Evolutionary conservation across 345 rosid genomes (phyloP).

Genomic region (Sonneratia caseolaris): DNA sequence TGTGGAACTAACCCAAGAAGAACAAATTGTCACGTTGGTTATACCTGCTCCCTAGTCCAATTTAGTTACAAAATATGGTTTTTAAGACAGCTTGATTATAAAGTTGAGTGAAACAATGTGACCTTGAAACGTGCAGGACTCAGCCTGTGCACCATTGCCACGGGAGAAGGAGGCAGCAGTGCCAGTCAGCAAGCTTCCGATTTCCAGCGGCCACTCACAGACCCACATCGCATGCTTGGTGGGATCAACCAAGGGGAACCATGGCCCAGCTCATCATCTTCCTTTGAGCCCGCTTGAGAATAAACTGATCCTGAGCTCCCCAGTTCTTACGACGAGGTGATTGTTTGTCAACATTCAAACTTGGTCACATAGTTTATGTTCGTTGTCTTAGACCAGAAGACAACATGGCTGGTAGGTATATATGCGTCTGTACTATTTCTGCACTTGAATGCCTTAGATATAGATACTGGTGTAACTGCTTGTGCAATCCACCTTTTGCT

Average conservation of each 20-base stretch:
- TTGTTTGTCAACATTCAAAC: constrained; percentile 23
- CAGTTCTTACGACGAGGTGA: constrained; percentile 25
- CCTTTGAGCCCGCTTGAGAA: constrained; percentile 47
- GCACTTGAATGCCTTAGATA: no score
- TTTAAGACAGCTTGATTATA: no score
- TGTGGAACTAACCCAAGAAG: no score
- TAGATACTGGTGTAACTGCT: no score
- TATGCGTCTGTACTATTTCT: no score
- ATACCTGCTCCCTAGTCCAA: no score
- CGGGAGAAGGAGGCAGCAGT: constrained; percentile 45
- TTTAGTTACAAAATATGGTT: no score
- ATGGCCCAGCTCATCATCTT: constrained; percentile 13
- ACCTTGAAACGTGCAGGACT: constrained; percentile 38
- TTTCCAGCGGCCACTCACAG: constrained; percentile 25
- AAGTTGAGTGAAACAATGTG: no score
- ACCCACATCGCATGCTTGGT: constrained; percentile 48
- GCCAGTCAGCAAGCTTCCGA: constrained; percentile 39
- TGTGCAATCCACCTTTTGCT: no score
- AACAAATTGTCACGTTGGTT: no score
- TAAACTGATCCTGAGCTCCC: constrained; percentile 26
- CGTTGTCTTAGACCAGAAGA: neutral
- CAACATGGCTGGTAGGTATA: neutral
- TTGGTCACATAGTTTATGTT: neutral
- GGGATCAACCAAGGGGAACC: constrained; percentile 29
- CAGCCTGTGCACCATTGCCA: constrained; percentile 36